Percentiles rank a stretch among this genome's conserved stretches.
phyloP scores from a whole-genome alignment of 2,329 filamentous ascomycete species.

The Hansfordia pulvinata region DNA sequence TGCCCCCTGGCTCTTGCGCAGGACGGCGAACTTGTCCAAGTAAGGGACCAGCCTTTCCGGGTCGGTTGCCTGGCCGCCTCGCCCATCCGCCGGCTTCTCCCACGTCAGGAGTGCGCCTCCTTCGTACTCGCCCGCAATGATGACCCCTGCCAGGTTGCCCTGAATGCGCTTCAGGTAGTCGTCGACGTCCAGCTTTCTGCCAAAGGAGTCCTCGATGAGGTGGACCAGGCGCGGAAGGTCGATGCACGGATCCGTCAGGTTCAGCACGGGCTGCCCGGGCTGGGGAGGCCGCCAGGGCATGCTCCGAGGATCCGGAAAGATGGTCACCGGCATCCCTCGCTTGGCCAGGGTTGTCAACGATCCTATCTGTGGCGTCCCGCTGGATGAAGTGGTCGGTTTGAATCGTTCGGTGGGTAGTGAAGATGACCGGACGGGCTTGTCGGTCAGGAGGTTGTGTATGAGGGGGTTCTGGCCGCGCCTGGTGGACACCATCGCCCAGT shows the following conservation, averaged over 20 bases:
- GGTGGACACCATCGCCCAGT: constrained; percentile 31
- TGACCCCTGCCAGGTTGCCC: constrained; percentile 73
- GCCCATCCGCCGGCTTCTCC: constrained; percentile 58
- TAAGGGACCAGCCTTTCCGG: constrained; percentile 70
- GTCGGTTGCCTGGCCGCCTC: constrained; percentile 37
- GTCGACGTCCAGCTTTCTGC: constrained; percentile 66
- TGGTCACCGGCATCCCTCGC: constrained; percentile 75
- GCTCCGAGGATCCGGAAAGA: constrained; percentile 58
- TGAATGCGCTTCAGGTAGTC: constrained; percentile 76
- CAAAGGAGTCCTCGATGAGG: constrained; percentile 89
- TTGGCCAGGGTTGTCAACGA: constrained; percentile 72
- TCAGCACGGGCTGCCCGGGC: constrained; percentile 45
- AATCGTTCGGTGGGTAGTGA: constrained; percentile 68
- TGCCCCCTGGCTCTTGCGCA: constrained; percentile 76
- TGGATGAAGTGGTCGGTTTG: constrained; percentile 21
- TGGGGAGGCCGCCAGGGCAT: constrained; percentile 55
- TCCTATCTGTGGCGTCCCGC: constrained; percentile 16
- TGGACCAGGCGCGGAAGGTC: constrained; percentile 72
- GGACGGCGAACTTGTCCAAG: constrained; percentile 91
- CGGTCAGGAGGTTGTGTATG: constrained; percentile 90
- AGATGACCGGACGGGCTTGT: constrained; percentile 85
- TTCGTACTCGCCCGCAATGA: constrained; percentile 93
- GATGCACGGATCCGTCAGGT: constrained; percentile 66
- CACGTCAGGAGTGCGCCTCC: constrained; percentile 90
- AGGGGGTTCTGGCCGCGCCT: constrained; percentile 60